phyloP scores from a whole-genome alignment of 441 rosid genomes.

The Gossypium lobatum region DNA sequence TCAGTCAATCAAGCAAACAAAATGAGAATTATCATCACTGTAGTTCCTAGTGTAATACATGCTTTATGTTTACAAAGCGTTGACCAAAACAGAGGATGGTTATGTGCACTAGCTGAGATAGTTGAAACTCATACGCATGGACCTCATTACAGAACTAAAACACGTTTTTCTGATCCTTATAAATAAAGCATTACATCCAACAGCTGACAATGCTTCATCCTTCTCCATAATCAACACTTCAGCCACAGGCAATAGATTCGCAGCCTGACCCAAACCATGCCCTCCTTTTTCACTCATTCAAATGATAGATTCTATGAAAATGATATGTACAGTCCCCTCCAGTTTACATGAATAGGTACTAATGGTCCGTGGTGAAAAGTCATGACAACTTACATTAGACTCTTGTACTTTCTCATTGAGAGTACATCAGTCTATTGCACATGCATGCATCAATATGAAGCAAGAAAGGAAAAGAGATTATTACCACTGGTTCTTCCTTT shows the following conservation, averaged over 20 bases:
- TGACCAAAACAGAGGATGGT: not conserved
- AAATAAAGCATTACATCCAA: conserved; percentile 1
- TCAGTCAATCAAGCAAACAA: not conserved
- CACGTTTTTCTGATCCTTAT: not conserved
- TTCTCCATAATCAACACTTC: not conserved
- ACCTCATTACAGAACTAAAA: not conserved
- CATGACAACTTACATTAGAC: not conserved
- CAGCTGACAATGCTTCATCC: not conserved
- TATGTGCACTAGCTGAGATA: not conserved
- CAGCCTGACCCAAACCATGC: not conserved
- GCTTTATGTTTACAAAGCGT: not conserved
- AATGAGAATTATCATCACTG: not conserved
- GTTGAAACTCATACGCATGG: not conserved
- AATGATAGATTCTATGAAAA: not conserved
- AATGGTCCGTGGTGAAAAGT: not conserved
- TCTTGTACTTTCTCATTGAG: not conserved
- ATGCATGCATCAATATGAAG: not conserved
- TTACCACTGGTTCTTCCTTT: conserved; percentile 27
- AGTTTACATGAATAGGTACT: not conserved
- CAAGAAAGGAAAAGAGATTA: conserved; percentile 8
- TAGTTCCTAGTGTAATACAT: not conserved
- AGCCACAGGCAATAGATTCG: not conserved
- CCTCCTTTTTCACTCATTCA: not conserved
- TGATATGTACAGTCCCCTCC: not conserved
- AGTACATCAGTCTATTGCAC: not conserved